A percentile compares a stretch with the other conserved stretches of the same genome.
Conservation (phyloP, 2,329 filamentous ascomycete species). For the Aspergillus luchuensis region DNA sequence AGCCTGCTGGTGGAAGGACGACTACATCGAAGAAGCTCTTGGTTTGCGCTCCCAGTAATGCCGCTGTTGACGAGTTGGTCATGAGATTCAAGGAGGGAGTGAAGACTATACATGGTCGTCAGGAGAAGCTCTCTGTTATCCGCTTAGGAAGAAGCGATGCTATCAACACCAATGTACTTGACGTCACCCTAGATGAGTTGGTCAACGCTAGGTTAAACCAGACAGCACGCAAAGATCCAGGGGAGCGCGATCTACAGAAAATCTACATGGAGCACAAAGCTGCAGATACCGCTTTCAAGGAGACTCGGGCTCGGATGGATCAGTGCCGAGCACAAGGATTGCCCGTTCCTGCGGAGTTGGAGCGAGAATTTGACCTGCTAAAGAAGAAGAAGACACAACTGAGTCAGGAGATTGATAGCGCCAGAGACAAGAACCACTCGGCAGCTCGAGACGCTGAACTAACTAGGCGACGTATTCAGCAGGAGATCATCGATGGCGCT, state of each 20-base stretch:
- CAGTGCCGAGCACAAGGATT: conserved; percentile 60
- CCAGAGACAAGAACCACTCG: conserved; percentile 82
- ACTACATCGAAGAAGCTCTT: conserved; percentile 75
- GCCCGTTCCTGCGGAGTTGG: conserved; percentile 54
- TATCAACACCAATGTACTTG: conserved; percentile 83
- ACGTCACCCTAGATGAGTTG: conserved; percentile 91
- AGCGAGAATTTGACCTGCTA: conserved; percentile 75
- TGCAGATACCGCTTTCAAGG: conserved; percentile 65
- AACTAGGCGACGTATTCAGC: conserved; percentile 78
- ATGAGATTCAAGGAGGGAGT: conserved; percentile 87
- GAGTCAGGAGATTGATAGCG: conserved; percentile 80
- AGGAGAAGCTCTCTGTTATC: conserved; percentile 79
- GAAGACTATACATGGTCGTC: conserved; percentile 71
- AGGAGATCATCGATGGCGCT: conserved; percentile 85
- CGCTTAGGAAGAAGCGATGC: conserved; percentile 88
- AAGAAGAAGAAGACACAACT: conserved; percentile 76
- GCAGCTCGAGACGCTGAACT: conserved; percentile 83
- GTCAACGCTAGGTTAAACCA: conserved; percentile 71
- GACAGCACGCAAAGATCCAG: conserved; percentile 47
- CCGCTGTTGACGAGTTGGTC: conserved; percentile 93
- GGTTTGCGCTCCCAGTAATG: conserved; percentile 97
- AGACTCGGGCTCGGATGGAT: conserved; percentile 71
- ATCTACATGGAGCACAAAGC: conserved; percentile 70
- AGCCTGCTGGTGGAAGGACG: conserved; percentile 35
- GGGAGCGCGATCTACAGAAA: conserved; percentile 58